Percentiles rank a stretch among this genome's conserved stretches.
phyloP scores from a whole-genome alignment of 2,329 filamentous ascomycete species.

The Fusarium nurragi region DNA sequence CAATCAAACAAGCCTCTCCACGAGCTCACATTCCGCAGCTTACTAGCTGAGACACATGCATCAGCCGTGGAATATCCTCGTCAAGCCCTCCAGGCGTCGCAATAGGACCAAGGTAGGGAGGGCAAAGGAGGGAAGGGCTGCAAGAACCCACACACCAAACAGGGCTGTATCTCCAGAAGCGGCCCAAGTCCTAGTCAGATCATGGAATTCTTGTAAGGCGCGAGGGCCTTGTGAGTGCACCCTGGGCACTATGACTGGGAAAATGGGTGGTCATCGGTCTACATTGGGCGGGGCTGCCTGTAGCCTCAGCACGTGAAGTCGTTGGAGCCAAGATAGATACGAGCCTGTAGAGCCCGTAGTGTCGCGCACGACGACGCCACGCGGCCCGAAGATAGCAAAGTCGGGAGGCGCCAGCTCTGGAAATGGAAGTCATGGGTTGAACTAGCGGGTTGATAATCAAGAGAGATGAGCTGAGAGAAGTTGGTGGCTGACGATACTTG shows the following conservation, averaged over 20 bases:
- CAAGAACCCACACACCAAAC: slow-evolving; percentile 30
- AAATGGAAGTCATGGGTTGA: slow-evolving; percentile 43
- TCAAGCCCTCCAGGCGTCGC: slow-evolving; percentile 19
- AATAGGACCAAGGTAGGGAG: slow-evolving; percentile 5
- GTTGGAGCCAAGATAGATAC: slow-evolving; percentile 23
- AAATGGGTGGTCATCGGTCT: slow-evolving; percentile 43
- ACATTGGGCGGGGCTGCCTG: slow-evolving; percentile 30
- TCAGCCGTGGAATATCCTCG: slow-evolving; percentile 22
- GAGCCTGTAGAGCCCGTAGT: slow-evolving; percentile 31
- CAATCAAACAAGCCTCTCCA: slow-evolving; percentile 4
- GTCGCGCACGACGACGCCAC: slow-evolving; percentile 37
- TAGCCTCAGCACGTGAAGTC: slow-evolving; percentile 42
- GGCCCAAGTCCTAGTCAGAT: slow-evolving; percentile 37
- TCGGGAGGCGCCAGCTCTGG: slow-evolving; percentile 31
- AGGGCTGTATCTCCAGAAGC: slow-evolving; percentile 32
- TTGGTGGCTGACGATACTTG: slow-evolving; percentile 35
- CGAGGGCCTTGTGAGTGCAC: slow-evolving; percentile 34
- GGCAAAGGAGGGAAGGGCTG: slow-evolving; percentile 19
- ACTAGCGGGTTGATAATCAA: slow-evolving; percentile 28
- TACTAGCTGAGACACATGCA: slow-evolving; percentile 31
- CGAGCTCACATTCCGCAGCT: slow-evolving; percentile 27
- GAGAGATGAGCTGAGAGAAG: slow-evolving; percentile 37
- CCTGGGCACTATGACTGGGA: slow-evolving; percentile 10
- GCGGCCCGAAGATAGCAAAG: slow-evolving; percentile 31
- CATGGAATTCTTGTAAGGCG: slow-evolving; percentile 31